These are phyloP conservation scores for Pestalotiopsis sp. DNA, from an alignment of 2,329 filamentous ascomycete species.

Conservation along the genomic window DNA sequence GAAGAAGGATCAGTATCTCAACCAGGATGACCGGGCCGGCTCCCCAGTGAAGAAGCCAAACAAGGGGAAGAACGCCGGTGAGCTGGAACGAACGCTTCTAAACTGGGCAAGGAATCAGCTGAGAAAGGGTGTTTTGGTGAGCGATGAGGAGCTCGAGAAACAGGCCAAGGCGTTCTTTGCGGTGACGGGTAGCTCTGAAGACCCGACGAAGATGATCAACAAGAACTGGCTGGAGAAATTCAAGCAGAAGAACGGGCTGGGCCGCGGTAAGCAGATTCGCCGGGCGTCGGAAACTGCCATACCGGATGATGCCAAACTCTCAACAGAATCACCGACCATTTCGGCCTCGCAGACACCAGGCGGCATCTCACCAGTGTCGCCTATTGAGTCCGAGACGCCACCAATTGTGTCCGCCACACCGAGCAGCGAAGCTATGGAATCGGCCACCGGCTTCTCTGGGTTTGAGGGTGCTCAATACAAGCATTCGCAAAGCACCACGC, in stretches of 20 bases:
- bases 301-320: slow-evolving; percentile 64
- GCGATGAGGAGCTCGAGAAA: slow-evolving; percentile 80
- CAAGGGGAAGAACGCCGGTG: slow-evolving; percentile 74
- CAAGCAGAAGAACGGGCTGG: slow-evolving; percentile 79
- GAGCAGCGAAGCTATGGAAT: slow-evolving; percentile 70
- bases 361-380: slow-evolving; percentile 74
- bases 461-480: slow-evolving; percentile 58
- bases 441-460: slow-evolving; percentile 60
- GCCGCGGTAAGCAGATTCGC: slow-evolving; percentile 50
- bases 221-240: slow-evolving; percentile 90
- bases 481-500: slow-evolving; percentile 69
- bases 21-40: slow-evolving; percentile 74
- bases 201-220: slow-evolving; percentile 71
- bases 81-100: slow-evolving; percentile 87
- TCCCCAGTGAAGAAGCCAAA: slow-evolving; percentile 76
- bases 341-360: slow-evolving; percentile 65
- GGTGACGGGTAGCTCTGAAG: slow-evolving; percentile 69
- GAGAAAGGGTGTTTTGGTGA: slow-evolving; percentile 72
- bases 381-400: slow-evolving; percentile 64
- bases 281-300: slow-evolving; percentile 72
- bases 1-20: slow-evolving; percentile 92
- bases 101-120: slow-evolving; percentile 87
- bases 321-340: slow-evolving; percentile 53
- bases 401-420: slow-evolving; percentile 72
- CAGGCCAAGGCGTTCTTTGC: slow-evolving; percentile 81